Percentiles rank a stretch among this genome's conserved stretches.
phyloP scores from a whole-genome alignment of 305 asterid species.

The Plantago lanceolata region DNA sequence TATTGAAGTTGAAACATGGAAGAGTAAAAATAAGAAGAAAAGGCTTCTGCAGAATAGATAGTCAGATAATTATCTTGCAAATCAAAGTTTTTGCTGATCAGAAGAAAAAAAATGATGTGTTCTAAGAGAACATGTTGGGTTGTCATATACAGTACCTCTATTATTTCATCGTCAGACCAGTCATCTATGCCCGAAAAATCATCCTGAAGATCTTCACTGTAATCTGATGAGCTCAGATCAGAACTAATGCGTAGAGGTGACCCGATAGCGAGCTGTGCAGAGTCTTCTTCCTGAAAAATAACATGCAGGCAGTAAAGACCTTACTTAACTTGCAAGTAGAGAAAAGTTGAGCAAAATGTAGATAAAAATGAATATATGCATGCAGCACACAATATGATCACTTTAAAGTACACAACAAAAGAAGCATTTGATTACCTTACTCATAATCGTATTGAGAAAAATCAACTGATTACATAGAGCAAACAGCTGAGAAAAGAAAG shows the following conservation, averaged over 20 bases:
- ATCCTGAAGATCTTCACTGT: slow-evolving; percentile 30
- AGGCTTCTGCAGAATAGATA: too few relatives aligned
- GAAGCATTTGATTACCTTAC: neutral
- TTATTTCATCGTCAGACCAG: slow-evolving; percentile 38
- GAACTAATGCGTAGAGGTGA: slow-evolving; percentile 20
- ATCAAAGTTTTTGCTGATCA: too few relatives aligned
- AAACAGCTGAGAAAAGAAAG: too few relatives aligned
- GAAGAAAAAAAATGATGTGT: too few relatives aligned
- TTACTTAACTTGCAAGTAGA: neutral
- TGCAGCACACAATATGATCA: neutral
- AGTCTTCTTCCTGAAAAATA: slow-evolving; percentile 38
- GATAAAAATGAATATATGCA: neutral
- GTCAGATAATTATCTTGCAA: too few relatives aligned
- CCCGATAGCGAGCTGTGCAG: slow-evolving; percentile 22
- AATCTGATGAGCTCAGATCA: slow-evolving; percentile 42
- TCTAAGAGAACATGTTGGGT: neutral
- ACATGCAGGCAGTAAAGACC: neutral
- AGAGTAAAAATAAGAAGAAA: too few relatives aligned
- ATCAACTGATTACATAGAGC: too few relatives aligned
- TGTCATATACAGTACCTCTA: slow-evolving; percentile 15
- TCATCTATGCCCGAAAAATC: slow-evolving; percentile 36
- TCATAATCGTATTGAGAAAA: neutral
- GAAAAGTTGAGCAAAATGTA: neutral
- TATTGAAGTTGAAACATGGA: neutral
- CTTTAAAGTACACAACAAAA: neutral